A percentile compares a stretch with the other conserved stretches of the same genome.
Evolutionary conservation across 257 asterid species (phyloP).

Genomic region (Fraxinus quadrangulata): DNA sequence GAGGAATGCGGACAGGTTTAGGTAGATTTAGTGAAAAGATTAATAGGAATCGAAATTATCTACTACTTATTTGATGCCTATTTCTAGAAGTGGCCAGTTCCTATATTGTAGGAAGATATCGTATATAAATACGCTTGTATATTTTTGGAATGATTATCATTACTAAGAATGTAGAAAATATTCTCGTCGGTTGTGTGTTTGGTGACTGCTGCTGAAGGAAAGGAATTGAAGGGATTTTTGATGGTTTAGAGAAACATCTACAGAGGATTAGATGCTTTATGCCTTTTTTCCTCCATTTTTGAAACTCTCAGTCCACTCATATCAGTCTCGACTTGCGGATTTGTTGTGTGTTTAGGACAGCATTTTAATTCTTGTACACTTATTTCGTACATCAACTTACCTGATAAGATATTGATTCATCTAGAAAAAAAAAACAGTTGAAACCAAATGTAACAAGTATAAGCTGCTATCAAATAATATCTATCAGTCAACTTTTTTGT

Average conservation of each 20-base stretch:
- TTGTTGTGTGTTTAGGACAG: not conserved
- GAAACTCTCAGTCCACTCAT: not conserved
- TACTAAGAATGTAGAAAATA: not conserved
- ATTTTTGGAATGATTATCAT: not conserved
- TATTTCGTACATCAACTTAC: not conserved
- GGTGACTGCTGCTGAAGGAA: not conserved
- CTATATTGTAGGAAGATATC: not conserved
- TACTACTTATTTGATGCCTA: not conserved
- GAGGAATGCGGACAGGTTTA: not conserved
- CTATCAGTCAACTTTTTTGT: not conserved
- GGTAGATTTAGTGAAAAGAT: not conserved
- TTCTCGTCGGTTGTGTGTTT: not conserved
- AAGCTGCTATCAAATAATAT: conserved; percentile 1
- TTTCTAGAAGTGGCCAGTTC: not conserved
- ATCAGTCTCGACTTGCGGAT: not conserved
- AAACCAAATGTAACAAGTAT: not conserved
- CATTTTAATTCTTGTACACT: not conserved
- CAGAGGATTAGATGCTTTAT: not conserved
- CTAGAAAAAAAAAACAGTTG: too few relatives aligned
- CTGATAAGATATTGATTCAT: not conserved
- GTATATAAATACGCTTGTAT: not conserved
- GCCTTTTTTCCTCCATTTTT: not conserved
- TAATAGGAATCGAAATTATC: not conserved
- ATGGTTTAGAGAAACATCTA: not conserved
- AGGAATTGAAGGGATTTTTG: not conserved